phyloP scores from a whole-genome alignment of 208 protist genomes.

The Acanthamoeba castellanii region DNA sequence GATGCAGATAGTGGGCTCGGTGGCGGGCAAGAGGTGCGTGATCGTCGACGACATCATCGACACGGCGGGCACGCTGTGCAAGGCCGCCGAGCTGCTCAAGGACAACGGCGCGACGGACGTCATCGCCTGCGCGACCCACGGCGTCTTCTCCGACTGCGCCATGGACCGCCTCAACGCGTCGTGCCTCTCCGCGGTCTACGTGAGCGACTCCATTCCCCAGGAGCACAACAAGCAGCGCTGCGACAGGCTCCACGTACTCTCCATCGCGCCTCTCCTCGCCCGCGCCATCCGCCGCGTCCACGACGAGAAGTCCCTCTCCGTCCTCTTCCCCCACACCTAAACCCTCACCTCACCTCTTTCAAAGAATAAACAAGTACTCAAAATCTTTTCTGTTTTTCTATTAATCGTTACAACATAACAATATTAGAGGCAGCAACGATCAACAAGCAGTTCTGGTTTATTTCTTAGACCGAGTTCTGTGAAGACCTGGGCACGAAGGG shows the following conservation, averaged over 20 bases:
- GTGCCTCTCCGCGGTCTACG: conserved; percentile 93
- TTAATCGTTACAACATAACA: too few relatives aligned
- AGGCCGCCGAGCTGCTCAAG: conserved; percentile 94
- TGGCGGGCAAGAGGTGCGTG: conserved; percentile 94
- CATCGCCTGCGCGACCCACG: conserved; percentile 95
- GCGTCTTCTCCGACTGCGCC: conserved; percentile 94
- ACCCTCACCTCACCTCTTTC: too few relatives aligned
- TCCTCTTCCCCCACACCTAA: conserved; percentile 60
- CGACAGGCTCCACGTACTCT: conserved; percentile 93
- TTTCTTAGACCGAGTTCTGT: too few relatives aligned
- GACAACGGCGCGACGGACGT: conserved; percentile 94
- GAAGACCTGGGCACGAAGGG: too few relatives aligned
- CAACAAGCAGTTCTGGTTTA: too few relatives aligned
- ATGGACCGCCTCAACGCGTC: conserved; percentile 93
- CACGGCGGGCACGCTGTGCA: conserved; percentile 95
- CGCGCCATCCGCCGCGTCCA: conserved; percentile 93
- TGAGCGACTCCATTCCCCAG: conserved; percentile 95
- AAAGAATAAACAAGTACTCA: too few relatives aligned
- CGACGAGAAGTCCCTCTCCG: conserved; percentile 70
- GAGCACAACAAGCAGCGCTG: conserved; percentile 90
- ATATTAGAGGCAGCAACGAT: too few relatives aligned
- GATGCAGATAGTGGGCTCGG: conserved; percentile 94
- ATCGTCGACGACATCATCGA: conserved; percentile 98
- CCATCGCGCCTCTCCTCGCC: conserved; percentile 93
- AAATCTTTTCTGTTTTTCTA: too few relatives aligned